Evolutionary conservation across 2,329 filamentous ascomycete genomes (phyloP).

Genomic region (Trichoderma sp.): DNA sequence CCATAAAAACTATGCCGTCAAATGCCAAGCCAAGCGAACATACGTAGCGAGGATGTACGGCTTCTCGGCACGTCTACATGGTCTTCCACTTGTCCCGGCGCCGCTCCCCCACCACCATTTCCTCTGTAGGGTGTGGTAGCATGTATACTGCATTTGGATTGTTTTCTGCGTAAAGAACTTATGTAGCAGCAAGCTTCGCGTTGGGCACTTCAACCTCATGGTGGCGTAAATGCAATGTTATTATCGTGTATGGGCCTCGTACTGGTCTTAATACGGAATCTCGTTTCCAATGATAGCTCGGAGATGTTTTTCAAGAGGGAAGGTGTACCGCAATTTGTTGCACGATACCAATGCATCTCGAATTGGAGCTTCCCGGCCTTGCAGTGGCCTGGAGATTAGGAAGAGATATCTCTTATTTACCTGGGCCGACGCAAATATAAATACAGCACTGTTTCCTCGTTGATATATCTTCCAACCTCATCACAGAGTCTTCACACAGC

Average conservation of each 20-base stretch:
- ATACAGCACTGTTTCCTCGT: background rate
- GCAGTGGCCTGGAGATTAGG: background rate
- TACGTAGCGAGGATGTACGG: background rate
- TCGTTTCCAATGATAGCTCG: background rate
- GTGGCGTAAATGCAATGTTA: background rate
- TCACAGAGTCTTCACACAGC: background rate
- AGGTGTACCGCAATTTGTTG: background rate
- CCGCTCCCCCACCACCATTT: background rate
- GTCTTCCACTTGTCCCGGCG: background rate
- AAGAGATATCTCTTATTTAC: background rate
- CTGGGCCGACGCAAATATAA: background rate
- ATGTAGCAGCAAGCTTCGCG: background rate
- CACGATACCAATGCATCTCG: background rate
- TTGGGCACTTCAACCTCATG: background rate
- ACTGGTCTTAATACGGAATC: conserved; percentile 6
- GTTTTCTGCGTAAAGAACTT: background rate
- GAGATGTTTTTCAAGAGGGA: conserved; percentile 14
- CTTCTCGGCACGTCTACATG: conserved; percentile 5
- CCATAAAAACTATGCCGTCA: background rate
- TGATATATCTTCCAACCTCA: background rate
- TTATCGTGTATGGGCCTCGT: background rate
- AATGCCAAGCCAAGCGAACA: background rate
- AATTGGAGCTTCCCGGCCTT: background rate
- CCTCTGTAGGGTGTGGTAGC: background rate
- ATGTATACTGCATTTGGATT: background rate